Base-by-base conservation (phyloP, 345 rosid genomes). In the Populus davidiana region DNA sequence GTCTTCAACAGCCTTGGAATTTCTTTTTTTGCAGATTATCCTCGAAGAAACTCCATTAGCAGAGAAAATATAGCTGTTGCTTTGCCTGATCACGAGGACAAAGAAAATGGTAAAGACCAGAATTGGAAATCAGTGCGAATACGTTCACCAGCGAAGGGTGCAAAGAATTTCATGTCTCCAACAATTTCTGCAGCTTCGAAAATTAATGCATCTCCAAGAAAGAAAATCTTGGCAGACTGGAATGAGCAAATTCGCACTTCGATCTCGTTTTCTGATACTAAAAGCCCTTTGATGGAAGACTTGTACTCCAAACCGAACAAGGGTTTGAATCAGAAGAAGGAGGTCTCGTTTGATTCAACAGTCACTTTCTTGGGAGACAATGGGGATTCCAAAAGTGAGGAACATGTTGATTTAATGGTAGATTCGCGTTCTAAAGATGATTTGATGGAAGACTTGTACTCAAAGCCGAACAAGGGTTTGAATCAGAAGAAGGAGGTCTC, bases 141-240 rank as follows among this genome's bases (percentile, higher is more conserved):
- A 56, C 66, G 76, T 69, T 84, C 86, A 65, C 87, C 86, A 20
- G 78, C 87, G 41, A 94, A 82, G 75, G 80, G 86, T 64, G 69
- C 87, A 29, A 94, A 89, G 89, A 83, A 90, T 83, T 94, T 94
- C 84, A 94, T 90, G 98, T 89, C 93, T 67, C 97, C 97, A 18
- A 92, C 98, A 38, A 89, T 92, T 29, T 91, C 97, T 71, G 96
- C 98, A 1, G 94, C 86, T 76, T 94, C 96, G 12, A 92, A 94
- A 80, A 75, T 91, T 78, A 84, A 79, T 72, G 59, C 93, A 54
- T 91, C 96, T 1, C 94, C 97, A 20, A 90, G 90, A 85, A 94
- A 91, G 89, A 90, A 83, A 78, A 80, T 94, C 13, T 88, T 94
- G 82, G 76, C 83, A 2, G 97, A 92, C 63, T 89, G 80, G 78